Evolutionary conservation across 1,284 basidiomycete species (phyloP).

Genomic region (Sporisorium graminicola): DNA sequence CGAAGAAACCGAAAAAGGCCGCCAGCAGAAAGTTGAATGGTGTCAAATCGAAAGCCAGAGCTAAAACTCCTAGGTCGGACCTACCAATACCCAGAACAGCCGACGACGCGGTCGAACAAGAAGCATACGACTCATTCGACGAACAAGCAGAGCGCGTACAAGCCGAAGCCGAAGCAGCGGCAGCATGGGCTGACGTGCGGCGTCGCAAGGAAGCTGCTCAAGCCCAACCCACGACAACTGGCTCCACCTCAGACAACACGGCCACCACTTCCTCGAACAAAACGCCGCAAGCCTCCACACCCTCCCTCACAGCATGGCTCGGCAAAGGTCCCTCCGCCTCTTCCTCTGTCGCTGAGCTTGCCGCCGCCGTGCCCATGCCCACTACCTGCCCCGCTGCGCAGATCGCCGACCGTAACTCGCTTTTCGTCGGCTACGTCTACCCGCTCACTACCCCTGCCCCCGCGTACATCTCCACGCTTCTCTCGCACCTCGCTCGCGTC

Average conservation of each 20-base stretch:
- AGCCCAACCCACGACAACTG: neutral
- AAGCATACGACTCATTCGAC: conserved; percentile 27
- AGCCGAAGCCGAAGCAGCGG: conserved; percentile 38
- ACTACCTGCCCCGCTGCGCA: conserved; percentile 51
- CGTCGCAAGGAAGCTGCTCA: conserved; percentile 31
- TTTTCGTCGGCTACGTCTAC: conserved; percentile 67
- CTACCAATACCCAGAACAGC: conserved; percentile 1
- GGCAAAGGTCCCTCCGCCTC: conserved; percentile 48
- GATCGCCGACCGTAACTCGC: conserved; percentile 63
- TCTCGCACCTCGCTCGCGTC: conserved; percentile 59
- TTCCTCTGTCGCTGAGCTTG: conserved; percentile 39
- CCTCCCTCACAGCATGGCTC: conserved; percentile 53
- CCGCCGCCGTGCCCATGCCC: conserved; percentile 52
- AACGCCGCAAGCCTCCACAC: neutral
- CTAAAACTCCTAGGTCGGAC: conserved; percentile 4
- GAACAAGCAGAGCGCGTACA: conserved; percentile 43
- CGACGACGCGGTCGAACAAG: conserved; percentile 9
- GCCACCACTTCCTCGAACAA: neutral
- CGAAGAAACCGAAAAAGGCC: conserved; percentile 21
- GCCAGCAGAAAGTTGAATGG: neutral
- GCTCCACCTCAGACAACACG: neutral
- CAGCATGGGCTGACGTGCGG: conserved; percentile 41
- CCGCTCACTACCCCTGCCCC: conserved; percentile 48
- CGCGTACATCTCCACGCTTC: conserved; percentile 42
- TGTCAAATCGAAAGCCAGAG: conserved; percentile 18